Percentiles rank a stretch among this genome's conserved stretches.
phyloP scores from a whole-genome alignment of 306 rosid species.

The Acacia melanoxylon region DNA sequence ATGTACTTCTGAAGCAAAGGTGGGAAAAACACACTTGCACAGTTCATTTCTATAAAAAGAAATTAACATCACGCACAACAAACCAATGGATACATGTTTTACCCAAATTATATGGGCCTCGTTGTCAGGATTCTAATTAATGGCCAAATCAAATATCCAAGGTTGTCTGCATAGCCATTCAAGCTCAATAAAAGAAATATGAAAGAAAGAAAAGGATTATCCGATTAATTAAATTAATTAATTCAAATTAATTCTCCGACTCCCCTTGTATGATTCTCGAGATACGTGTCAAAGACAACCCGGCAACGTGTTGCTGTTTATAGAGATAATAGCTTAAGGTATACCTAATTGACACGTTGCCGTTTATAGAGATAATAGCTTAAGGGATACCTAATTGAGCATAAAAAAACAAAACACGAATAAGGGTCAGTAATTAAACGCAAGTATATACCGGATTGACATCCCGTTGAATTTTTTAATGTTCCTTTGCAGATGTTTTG shows the following conservation, averaged over 20 bases:
- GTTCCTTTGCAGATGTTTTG: conserved; percentile 69
- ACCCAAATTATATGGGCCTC: conserved; percentile 12
- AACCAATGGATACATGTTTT: not conserved
- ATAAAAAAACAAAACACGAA: not conserved
- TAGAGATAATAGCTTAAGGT: not conserved
- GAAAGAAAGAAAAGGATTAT: not conserved
- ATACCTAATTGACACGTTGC: not conserved
- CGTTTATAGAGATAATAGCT: not conserved
- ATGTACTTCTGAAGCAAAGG: not conserved
- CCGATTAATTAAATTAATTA: not conserved
- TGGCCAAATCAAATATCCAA: not conserved
- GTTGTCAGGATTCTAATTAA: not conserved
- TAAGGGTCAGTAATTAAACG: not conserved
- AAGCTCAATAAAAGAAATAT: not conserved
- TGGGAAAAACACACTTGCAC: not conserved
- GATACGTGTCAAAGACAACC: not conserved
- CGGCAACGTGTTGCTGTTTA: not conserved
- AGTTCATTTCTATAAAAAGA: not conserved
- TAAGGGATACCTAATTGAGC: not conserved
- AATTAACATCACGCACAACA: not conserved
- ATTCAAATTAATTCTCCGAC: not conserved
- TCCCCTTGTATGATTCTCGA: not conserved
- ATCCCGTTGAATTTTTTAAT: conserved; percentile 33
- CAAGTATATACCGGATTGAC: conserved; percentile 42
- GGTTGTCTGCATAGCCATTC: conserved; percentile 8